Conservation (phyloP, 2,329 filamentous ascomycete genomes). For the Botrytis aclada region DNA sequence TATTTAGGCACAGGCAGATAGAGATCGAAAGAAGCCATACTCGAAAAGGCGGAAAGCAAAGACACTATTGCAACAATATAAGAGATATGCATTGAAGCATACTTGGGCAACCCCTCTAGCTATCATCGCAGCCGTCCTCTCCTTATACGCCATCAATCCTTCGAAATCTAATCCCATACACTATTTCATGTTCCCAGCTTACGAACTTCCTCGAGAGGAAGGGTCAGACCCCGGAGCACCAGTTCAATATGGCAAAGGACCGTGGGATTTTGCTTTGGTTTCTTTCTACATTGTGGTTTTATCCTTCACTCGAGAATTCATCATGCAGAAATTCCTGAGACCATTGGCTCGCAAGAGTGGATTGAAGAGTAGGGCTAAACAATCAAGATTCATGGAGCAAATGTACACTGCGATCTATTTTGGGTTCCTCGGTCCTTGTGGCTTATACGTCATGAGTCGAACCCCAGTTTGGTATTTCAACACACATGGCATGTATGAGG, state of each 20-base stretch:
- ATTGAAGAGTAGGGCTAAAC: constrained; percentile 71
- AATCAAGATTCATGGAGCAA: constrained; percentile 92
- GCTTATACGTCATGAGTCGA: constrained; percentile 84
- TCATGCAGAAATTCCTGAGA: constrained; percentile 86
- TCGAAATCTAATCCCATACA: constrained; percentile 73
- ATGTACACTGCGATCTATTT: constrained; percentile 93
- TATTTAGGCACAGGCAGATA: constrained; percentile 31
- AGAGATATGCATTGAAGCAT: constrained; percentile 48
- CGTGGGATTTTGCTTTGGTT: constrained; percentile 80
- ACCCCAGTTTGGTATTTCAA: constrained; percentile 96
- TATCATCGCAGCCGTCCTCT: constrained; percentile 59
- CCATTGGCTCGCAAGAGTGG: constrained; percentile 70
- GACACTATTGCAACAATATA: constrained; percentile 47
- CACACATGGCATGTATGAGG: constrained; percentile 84
- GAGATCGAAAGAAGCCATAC: constrained; percentile 36
- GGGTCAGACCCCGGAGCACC: constrained; percentile 42
- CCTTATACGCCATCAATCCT: constrained; percentile 71
- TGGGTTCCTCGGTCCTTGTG: constrained; percentile 73
- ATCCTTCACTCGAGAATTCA: constrained; percentile 88
- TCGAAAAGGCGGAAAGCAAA: constrained; percentile 38
- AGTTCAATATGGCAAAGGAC: constrained; percentile 81
- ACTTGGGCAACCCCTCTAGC: constrained; percentile 65
- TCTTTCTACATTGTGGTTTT: constrained; percentile 85
- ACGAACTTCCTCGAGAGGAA: constrained; percentile 60
- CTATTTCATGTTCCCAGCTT: constrained; percentile 85